phyloP scores from a whole-genome alignment of 2,329 filamentous ascomycete genomes.

The Knoxdaviesia proteae region DNA sequence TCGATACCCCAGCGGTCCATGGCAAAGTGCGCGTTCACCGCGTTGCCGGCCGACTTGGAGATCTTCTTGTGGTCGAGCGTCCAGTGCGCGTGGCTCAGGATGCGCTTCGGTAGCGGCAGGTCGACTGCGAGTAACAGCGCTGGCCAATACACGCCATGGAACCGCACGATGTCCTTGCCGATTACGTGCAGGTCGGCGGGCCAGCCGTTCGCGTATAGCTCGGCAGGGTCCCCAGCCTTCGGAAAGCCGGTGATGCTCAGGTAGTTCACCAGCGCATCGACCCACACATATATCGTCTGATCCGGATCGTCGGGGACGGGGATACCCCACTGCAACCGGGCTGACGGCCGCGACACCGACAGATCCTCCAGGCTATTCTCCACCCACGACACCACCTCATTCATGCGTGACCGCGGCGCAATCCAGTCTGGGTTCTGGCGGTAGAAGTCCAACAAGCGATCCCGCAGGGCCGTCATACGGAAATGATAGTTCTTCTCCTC shows the following conservation, averaged over 20 bases:
- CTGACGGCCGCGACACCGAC: conserved; percentile 65
- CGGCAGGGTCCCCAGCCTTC: conserved; percentile 5
- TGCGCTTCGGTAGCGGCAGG: conserved; percentile 54
- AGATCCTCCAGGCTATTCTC: conserved; percentile 62
- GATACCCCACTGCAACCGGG: conserved; percentile 72
- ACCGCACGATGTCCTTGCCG: conserved; percentile 89
- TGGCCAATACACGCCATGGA: conserved; percentile 97
- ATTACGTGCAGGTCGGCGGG: conserved; percentile 83
- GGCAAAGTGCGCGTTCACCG: conserved; percentile 84
- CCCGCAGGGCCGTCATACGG: conserved; percentile 60
- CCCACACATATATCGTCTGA: conserved; percentile 96
- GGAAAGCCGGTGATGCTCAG: conserved; percentile 75
- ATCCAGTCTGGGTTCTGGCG: conserved; percentile 58
- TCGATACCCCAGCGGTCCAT: conserved; percentile 78
- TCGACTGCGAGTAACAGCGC: conserved; percentile 80
- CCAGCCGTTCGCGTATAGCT: conserved; percentile 27
- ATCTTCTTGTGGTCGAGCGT: conserved; percentile 82
- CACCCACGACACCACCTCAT: conserved; percentile 62
- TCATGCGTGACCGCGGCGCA: conserved; percentile 49
- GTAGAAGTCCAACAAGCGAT: conserved; percentile 66
- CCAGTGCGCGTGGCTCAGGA: conserved; percentile 90
- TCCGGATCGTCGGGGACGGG: conserved; percentile 62
- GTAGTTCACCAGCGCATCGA: conserved; percentile 91
- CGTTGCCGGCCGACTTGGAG: conserved; percentile 89
- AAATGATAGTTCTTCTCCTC: conserved; percentile 93